Base-by-base conservation (phyloP, 768 basidiomycete species). In the Podaxis mareebaensis region DNA sequence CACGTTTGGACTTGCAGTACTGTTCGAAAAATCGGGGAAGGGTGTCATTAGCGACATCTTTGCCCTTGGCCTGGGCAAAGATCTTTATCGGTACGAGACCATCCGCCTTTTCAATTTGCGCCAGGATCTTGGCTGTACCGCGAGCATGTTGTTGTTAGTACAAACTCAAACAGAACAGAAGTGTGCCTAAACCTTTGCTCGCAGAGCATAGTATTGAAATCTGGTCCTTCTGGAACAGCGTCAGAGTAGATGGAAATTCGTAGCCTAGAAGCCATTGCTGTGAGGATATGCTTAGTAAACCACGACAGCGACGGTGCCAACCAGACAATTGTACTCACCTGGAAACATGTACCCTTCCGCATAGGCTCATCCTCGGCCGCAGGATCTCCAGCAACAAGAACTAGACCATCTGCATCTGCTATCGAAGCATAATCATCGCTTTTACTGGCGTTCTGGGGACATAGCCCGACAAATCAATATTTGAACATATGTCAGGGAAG, bases 201-300 rank as follows among this genome's bases (percentile, higher is more conserved):
- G 91, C 84, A 24, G 94, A 96, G 66, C 93, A 95, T 28, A 97
- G 77, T 44, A 98, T 89, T 38, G 80, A 79, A 20, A 99, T 77
- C 70, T 85, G 91, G 59, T 89, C 80, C 69, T 90, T 90, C 62
- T 88, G 83, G 69, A 99, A 91, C 20, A 98, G 79, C 63, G 96
- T 83, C 30, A 98, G 80, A 0, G 96, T 98, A 0, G 95, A 94
- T 2, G 96, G 97, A 71, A 99, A 99, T 75, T 99, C 96, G 75
- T 95, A 99, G 13, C 96, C 96, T 42, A 99, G 84, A 17, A 99
- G 81, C 93, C 95, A 97, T 72, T 95, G 96, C 96, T 97, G 67
- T 63, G 55, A 53, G 33, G 54, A 60, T 66, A 65, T 64, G 69
- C 33, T 70, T 48, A 70, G 67, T 66, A 55, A 68, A 65, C 54